Evolutionary conservation across 1,284 basidiomycete genomes (phyloP), one percentile per base, ranked within the genome.

Genomic region (Fomitopsis schrenkii): DNA sequence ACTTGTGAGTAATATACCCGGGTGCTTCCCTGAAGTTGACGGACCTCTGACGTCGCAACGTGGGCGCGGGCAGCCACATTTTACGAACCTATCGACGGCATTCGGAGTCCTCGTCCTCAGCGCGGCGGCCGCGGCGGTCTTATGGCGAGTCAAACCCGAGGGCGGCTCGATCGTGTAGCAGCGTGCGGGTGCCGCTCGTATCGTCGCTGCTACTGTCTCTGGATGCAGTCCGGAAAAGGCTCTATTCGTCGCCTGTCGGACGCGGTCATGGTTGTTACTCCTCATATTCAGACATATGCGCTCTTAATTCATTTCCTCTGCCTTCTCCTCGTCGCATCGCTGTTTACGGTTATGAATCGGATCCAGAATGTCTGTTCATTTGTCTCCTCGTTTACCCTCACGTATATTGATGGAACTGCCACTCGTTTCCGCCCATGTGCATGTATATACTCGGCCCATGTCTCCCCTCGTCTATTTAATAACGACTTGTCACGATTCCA

Each of bases 61-160:
- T 19, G 57, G 52, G 22, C 56, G 45, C 33, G 15, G 2, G 17
- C 55, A 63, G 62, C 36, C 55, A 22, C 54, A 41, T 36, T 62
- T 65, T 55, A 60, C 63, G 26, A 64, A 59, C 58, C 57, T 66
- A 46, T 67, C 80, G 63, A 79, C 84, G 5, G 84, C 82, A 3
- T 72, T 86, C 3, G 87, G 87, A 5, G 81, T 88, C 5, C 68
- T 88, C 12, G 77, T 88, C 1, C 71, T 88, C 36, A 78, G 83
- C 57, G 81, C 85, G 4, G 85, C 84, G 8, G 85, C 86, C 3
- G 86, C 82, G n/a, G 87, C 86, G 3, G 87, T 89, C 46, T 74
- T 86, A 67, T 88, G 85, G 84, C 79, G 84, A 61, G 83, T 87
- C n/a, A 85, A 83, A 69, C 75, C 79, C 30, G 79, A 79, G 8